Conservation (phyloP, 2,329 filamentous ascomycete species). For the Sclerotinia sclerotiorum region DNA sequence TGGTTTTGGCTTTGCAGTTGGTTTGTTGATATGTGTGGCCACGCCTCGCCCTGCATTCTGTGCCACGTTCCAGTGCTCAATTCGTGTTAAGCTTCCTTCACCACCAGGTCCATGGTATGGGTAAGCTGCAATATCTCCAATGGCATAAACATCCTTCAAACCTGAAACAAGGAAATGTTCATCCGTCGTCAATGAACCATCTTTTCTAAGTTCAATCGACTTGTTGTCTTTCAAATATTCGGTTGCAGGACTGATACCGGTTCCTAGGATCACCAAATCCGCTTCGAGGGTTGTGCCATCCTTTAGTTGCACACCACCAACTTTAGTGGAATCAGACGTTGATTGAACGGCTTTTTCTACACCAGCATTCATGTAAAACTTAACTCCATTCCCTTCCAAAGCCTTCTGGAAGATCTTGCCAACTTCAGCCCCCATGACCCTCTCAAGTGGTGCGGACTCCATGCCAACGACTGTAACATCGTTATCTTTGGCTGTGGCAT, state of each 20-base stretch:
- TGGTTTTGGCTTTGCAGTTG: slow-evolving; percentile 58
- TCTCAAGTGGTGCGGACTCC: slow-evolving; percentile 81
- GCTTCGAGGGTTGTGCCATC: slow-evolving; percentile 82
- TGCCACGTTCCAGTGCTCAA: slow-evolving; percentile 98
- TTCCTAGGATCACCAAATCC: slow-evolving; percentile 87
- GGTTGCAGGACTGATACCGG: slow-evolving; percentile 84
- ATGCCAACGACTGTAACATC: slow-evolving; percentile 84
- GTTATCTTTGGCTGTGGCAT: slow-evolving; percentile 76
- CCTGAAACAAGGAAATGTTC: slow-evolving; percentile 75
- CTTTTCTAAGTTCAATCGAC: slow-evolving; percentile 68
- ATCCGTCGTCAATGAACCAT: slow-evolving; percentile 83
- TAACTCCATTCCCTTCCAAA: slow-evolving; percentile 83
- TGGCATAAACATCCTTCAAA: slow-evolving; percentile 80
- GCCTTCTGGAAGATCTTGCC: slow-evolving; percentile 76
- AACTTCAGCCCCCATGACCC: slow-evolving; percentile 78
- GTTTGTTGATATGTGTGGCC: slow-evolving; percentile 72
- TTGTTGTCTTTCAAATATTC: slow-evolving; percentile 75
- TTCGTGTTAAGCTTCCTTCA: slow-evolving; percentile 70
- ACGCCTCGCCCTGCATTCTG: slow-evolving; percentile 86
- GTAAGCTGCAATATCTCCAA: slow-evolving; percentile 93
- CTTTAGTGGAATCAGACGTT: slow-evolving; percentile 62
- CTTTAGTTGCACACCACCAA: slow-evolving; percentile 79
- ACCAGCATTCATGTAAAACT: slow-evolving; percentile 77
- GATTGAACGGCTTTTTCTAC: slow-evolving; percentile 83
- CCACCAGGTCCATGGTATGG: slow-evolving; percentile 90